Conservation (phyloP, 2,329 filamentous ascomycete species). For the Paramyrothecium roridum region DNA sequence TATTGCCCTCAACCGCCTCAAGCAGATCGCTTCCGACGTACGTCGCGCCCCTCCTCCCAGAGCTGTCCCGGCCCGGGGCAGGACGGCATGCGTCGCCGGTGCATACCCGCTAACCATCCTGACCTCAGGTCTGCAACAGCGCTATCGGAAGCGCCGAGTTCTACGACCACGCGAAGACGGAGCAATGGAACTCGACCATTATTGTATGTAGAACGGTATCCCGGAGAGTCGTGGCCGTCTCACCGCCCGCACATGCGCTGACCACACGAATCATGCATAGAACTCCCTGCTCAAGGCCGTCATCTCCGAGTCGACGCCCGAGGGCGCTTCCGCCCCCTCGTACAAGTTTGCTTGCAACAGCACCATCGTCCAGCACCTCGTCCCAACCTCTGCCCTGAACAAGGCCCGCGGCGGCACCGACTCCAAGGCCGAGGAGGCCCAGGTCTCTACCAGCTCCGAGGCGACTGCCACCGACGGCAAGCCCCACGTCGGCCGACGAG, state of each 20-base stretch:
- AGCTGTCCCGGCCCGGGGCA: constrained; percentile 16
- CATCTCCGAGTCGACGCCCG: constrained; percentile 69
- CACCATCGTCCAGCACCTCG: constrained; percentile 94
- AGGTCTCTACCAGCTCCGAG: constrained; percentile 52
- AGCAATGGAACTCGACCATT: constrained; percentile 87
- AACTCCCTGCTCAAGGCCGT: constrained; percentile 74
- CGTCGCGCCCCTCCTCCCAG: constrained; percentile 24
- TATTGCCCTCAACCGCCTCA: constrained; percentile 71
- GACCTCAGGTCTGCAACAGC: constrained; percentile 71
- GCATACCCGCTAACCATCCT: constrained; percentile 3
- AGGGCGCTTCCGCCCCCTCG: constrained; percentile 53
- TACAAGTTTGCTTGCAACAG: constrained; percentile 98
- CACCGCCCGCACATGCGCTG: not conserved
- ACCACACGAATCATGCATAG: constrained; percentile 36
- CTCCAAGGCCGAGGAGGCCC: constrained; percentile 45
- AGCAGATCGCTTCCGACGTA: constrained; percentile 84
- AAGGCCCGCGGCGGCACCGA: constrained; percentile 52
- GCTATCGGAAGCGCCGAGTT: constrained; percentile 70
- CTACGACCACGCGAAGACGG: constrained; percentile 85
- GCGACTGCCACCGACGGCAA: constrained; percentile 59
- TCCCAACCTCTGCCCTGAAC: constrained; percentile 63
- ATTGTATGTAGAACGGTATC: constrained; percentile 59
- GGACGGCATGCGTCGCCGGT: not conserved
- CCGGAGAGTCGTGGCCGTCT: not conserved
- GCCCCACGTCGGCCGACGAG: constrained; percentile 76